Evolutionary conservation across 352 stramenopile genomes (phyloP).

Genomic region (Pythium phragmiticola): DNA sequence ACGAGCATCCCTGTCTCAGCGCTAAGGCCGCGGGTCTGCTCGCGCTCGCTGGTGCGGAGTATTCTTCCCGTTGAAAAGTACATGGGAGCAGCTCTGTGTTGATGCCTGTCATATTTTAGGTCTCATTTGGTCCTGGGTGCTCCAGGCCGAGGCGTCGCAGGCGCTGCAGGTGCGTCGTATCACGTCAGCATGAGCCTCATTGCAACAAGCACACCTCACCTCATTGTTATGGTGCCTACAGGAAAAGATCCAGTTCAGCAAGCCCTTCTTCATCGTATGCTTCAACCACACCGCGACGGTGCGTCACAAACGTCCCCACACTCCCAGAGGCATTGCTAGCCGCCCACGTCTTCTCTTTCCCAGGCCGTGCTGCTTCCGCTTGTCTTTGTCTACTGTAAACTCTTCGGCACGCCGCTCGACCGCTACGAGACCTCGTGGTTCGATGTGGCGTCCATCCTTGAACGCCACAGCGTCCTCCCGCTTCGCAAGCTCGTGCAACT

Average conservation of each 20-base stretch:
- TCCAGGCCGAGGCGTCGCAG: conserved; percentile 18
- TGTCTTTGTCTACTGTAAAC: conserved; percentile 34
- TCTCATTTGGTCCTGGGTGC: conserved; percentile 13
- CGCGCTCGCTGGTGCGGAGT: background rate
- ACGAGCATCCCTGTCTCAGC: background rate
- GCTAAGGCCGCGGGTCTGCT: conserved; percentile 1
- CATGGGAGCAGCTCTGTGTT: background rate
- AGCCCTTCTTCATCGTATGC: conserved; percentile 61
- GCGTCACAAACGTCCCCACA: background rate
- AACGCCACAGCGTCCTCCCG: conserved; percentile 38
- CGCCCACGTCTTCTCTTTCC: background rate
- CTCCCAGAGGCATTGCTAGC: background rate
- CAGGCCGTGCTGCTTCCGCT: conserved; percentile 43
- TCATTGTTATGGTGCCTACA: conserved; percentile 6
- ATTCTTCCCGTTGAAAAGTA: background rate
- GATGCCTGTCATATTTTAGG: background rate
- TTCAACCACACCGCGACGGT: conserved; percentile 49
- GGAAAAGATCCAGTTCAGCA: conserved; percentile 39
- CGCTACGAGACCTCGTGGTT: conserved; percentile 25
- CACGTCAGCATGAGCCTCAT: background rate
- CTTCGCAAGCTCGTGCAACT: conserved; percentile 32
- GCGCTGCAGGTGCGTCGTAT: conserved; percentile 7
- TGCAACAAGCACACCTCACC: background rate
- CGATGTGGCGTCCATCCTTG: conserved; percentile 27
- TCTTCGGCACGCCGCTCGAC: conserved; percentile 20